Evolutionary conservation across 2,329 filamentous ascomycete species (phyloP), one percentile per base, ranked within the genome.

Genomic region (Chaetomium sp.): DNA sequence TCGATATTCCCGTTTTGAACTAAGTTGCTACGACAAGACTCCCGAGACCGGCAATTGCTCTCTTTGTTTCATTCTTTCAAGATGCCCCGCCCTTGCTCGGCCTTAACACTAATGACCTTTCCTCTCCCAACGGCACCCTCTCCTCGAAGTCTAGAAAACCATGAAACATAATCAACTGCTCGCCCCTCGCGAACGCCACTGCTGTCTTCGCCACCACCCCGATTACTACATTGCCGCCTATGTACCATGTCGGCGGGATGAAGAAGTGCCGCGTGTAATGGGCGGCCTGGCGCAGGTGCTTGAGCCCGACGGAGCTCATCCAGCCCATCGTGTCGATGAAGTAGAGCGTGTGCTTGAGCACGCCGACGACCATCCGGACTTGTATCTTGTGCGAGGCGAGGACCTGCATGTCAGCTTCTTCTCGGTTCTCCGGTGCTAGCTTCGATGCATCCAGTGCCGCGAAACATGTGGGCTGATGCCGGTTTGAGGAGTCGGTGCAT

Each of bases 191-290:
- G 7, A 47, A 21, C 19, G 42, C 42, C 42, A 47, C 42, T 13
- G 42, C 42, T 13, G 42, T 47, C 16, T 47, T 47, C 19, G 42
- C 2, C n/a, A 21, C 42, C 42, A 21, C n/a, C 19, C 4, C 42
- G n/a, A 47, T 21, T 21, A 47, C 42, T 9, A 21, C n/a, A 6
- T 50, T 35, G 21, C 49, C 60, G 1, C 57, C 60, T n/a, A 63
- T 58, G 8, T 54, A 19, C 67, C 67, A 69, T 9, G 60, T 63
- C 4, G 42, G 61, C 5, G 67, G 67, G 23, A 69, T 66, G 27
- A 69, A 69, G 56, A 69, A 67, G 27, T 69, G 67, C 6, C 63
- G 60, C 19, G 58, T 64, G 53, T 66, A 69, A 10, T 57, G n/a
- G 4, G 16, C 13, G n/a, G 57, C 16, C 5, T 19, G 33, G 13